Evolutionary conservation across 83 land plant species (phyloP), one percentile per base, ranked within the genome.

Genomic region (Thuja plicata): DNA sequence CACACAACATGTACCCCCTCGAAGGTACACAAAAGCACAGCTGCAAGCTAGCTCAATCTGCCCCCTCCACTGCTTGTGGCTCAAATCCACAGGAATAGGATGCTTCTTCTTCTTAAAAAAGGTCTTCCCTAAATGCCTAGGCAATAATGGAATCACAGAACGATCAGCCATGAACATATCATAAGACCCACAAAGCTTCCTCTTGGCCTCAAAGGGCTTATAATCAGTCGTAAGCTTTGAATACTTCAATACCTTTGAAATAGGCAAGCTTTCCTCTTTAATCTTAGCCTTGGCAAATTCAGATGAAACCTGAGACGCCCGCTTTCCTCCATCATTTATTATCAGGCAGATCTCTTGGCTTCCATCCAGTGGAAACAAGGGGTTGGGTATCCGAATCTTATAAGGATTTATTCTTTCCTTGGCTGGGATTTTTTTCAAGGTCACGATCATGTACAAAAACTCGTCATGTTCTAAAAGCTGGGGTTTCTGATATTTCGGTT

Each of bases 61-160:
- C 83, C 89, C 90, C 88, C 93, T 94, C 98, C 97, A 96, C 40
- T 93, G 91, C 85, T 80, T 71, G 16, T 90, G 89, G 30, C 88
- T 87, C 86, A 97, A 90, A 87, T 95, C 91, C 24, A 97, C 91
- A 41, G 96, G 94, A 35, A 96, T 90, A 15, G 98, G 97, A 62
- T 92, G 90, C 93, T 95, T 96, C 92, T 93, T 97, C 94, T 92
- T 97, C 95, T 92, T 93, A 90, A 88, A 97, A 85, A 96, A 96
- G 0, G 89, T 79, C 94, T 94, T 94, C 17, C 98, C 98, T 43
- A 97, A 78, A 46, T 94, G 60, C 87, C 88, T 90, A 11, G 96
- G 97, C 80, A 97, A 48, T 60, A 89, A 71, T 9, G 94, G 93
- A 43, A 94, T 76, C n/a, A 96, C 60, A 45, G 95, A 83, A 30